Evolutionary conservation across 768 basidiomycete genomes (phyloP).

Genomic region (Mycena galopus): DNA sequence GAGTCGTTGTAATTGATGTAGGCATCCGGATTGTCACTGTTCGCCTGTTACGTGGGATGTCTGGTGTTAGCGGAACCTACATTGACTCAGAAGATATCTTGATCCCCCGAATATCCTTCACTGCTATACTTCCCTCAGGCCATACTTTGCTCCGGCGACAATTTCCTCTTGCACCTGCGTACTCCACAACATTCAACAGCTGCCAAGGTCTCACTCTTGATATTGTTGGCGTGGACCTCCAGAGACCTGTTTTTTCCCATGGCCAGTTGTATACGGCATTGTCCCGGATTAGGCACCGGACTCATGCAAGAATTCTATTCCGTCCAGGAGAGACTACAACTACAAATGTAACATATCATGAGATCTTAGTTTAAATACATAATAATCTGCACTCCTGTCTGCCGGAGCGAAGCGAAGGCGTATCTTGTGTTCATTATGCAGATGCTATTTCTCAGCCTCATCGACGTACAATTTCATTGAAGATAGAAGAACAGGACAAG

Average conservation of each 20-base stretch:
- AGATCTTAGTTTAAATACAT: not conserved
- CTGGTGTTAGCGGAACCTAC: not conserved
- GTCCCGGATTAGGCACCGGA: not conserved
- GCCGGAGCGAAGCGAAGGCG: not conserved
- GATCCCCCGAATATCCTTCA: not conserved
- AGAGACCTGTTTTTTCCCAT: conserved; percentile 54
- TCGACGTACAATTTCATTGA: too few species aligned
- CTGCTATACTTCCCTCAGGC: conserved; percentile 36
- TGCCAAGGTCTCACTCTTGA: conserved; percentile 58
- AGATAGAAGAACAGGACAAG: too few species aligned
- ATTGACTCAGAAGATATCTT: not conserved
- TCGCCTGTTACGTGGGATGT: not conserved
- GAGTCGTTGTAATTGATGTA: conserved; percentile 48
- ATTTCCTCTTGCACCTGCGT: conserved; percentile 54
- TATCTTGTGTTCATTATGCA: not conserved
- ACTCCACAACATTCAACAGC: conserved; percentile 58
- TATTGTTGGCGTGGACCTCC: conserved; percentile 53
- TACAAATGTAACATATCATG: conserved; percentile 16
- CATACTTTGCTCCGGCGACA: conserved; percentile 50
- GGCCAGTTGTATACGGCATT: conserved; percentile 38
- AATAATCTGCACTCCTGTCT: not conserved
- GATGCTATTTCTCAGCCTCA: too few species aligned
- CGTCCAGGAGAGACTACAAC: not conserved
- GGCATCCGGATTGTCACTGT: conserved; percentile 26
- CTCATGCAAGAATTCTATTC: not conserved